Percentiles rank a stretch among this genome's conserved stretches.
Conservation (phyloP, 331 rosid species). For the Dryas integrifolia region DNA sequence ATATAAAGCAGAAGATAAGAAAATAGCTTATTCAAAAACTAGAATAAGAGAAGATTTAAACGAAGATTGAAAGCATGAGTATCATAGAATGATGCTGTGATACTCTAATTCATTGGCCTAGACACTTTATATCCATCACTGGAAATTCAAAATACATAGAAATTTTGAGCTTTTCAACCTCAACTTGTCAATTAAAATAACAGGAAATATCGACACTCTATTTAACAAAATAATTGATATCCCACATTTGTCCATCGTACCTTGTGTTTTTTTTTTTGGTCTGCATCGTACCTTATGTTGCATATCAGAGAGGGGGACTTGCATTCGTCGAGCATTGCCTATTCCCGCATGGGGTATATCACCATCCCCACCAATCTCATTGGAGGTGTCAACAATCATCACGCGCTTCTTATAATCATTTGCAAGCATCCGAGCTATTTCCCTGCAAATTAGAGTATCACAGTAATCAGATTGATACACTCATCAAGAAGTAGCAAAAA, state of each 20-base stretch:
- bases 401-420: slow-evolving; percentile 90
- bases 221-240: slow-evolving; percentile 17
- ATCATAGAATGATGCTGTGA: no score
- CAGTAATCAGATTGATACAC: slow-evolving; percentile 1
- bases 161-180: background rate
- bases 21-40: background rate
- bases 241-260: slow-evolving; percentile 35
- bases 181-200: background rate
- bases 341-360: slow-evolving; percentile 97
- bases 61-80: no score
- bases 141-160: background rate
- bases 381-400: slow-evolving; percentile 97
- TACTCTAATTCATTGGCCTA: background rate
- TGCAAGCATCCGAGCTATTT: slow-evolving; percentile 89
- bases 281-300: slow-evolving; percentile 72
- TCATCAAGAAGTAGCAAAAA: background rate
- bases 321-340: slow-evolving; percentile 96
- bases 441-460: slow-evolving; percentile 46
- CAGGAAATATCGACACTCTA: background rate
- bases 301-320: slow-evolving; percentile 79
- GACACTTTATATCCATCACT: background rate
- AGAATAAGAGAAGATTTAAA: background rate
- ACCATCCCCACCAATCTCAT: slow-evolving; percentile 99
- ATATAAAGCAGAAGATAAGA: slow-evolving; percentile 7
- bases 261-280: slow-evolving; percentile 47